A percentile compares a stretch with the other conserved stretches of the same genome.
These are phyloP conservation scores for Citrus reticulata DNA, from an alignment of 345 rosid species.

Conservation along the genomic window DNA sequence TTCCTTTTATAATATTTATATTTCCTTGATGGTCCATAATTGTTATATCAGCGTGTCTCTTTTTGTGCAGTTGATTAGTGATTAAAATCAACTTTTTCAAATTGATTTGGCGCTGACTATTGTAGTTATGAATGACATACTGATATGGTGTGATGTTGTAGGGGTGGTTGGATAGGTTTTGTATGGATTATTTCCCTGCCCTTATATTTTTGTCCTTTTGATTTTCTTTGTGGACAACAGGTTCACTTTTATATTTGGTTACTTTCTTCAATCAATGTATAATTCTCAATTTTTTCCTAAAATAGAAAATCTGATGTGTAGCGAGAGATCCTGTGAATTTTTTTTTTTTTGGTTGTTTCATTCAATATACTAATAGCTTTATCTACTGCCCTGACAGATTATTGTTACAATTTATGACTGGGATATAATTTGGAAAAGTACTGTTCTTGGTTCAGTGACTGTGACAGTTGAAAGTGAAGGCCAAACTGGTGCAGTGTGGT, in stretches of 20 bases:
- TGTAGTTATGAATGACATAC: neutral
- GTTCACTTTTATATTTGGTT: neutral
- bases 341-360: neutral
- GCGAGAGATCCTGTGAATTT: neutral
- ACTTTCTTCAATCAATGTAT: neutral
- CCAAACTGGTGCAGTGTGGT: constrained; percentile 86
- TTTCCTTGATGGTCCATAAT: neutral
- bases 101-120: neutral
- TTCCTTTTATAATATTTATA: neutral
- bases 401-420: constrained; percentile 94
- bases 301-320: neutral
- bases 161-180: neutral
- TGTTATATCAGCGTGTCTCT: neutral
- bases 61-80: neutral
- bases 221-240: neutral
- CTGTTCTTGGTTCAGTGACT: constrained; percentile 91
- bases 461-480: constrained; percentile 84
- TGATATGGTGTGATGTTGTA: neutral
- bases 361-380: constrained; percentile 1
- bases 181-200: neutral
- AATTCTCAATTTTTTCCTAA: neutral
- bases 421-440: constrained; percentile 99
- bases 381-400: constrained; percentile 45
- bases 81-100: neutral
- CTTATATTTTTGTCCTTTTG: neutral